Conservation (phyloP, 768 basidiomycete genomes). For the Termitomyces bulborhizus region DNA sequence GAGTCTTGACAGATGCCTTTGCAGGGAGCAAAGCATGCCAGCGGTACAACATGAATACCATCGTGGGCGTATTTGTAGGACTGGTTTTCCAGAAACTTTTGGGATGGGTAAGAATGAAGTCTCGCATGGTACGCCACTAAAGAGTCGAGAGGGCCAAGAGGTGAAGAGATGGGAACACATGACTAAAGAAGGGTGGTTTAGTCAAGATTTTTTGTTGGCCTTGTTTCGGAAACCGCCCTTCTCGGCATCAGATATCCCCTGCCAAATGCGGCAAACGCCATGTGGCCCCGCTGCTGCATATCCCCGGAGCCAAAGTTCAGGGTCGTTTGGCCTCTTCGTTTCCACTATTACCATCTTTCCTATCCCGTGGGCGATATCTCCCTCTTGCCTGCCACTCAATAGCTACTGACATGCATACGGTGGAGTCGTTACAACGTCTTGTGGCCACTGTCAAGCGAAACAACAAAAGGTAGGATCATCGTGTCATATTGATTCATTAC, state of each 20-base stretch:
- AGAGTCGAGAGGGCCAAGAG: neutral
- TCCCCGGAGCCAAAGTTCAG: neutral
- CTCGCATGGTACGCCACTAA: neutral
- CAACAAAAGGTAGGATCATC: neutral
- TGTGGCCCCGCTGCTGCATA: neutral
- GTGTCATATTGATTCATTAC: neutral
- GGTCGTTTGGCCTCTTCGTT: neutral
- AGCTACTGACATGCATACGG: neutral
- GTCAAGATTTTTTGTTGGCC: neutral
- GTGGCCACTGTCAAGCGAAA: neutral
- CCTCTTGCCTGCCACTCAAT: neutral
- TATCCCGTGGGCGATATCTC: neutral
- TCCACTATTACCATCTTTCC: neutral
- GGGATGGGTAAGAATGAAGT: neutral
- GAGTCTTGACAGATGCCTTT: neutral
- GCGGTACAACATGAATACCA: too few relatives aligned
- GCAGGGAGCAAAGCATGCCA: neutral
- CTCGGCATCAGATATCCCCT: conserved; percentile 4
- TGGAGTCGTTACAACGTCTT: neutral
- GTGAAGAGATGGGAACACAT: neutral
- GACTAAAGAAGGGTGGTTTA: neutral
- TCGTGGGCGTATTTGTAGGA: neutral
- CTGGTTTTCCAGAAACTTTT: neutral
- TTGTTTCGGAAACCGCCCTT: neutral
- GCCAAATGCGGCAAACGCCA: neutral